Evolutionary conservation across 2,329 filamentous ascomycete species (phyloP), one percentile per base, ranked within the genome.

Genomic region (Ceratocystis variospora): DNA sequence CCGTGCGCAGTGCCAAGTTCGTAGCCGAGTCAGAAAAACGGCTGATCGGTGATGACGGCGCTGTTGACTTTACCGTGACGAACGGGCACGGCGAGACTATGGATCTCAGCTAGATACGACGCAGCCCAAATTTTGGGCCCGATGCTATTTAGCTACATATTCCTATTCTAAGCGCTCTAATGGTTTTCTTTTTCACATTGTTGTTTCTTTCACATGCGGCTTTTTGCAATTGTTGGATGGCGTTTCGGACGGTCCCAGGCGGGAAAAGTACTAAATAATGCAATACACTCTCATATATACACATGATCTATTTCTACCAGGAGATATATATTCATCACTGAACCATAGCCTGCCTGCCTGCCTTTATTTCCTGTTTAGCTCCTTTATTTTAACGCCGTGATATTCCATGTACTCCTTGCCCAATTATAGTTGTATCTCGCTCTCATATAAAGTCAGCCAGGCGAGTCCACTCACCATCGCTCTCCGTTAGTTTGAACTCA

Each of bases 21-120:
- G 90, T 99, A 57, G 78, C 82, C 67, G 89, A 96, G 70, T 96
- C 88, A 68, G 94, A 97, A 79, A 93, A 92, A 79, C 84, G 92
- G 50, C 85, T 99, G 70, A 96, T 99, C 74, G 90, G 91, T 69
- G 87, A 96, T 69, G 85, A 88, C 69, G 94, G 94, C 31, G 80
- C 79, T 28, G 93, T 96, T 33, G 88, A 86, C 68, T 85, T 97
- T 72, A 74, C 81, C 17, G 77, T 79, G 22, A 73, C 79, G 1
- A 81, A 81, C 69, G 79, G 78, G 2, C 81, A 83, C 71, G 86
- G 82, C 37, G 77, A 79, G 71, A 75, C 71, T 70, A 79, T 79
- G 78, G 78, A 79, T 70, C 71, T 78, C 65, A 79, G 76, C 73
- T 79, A 73, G 73, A 41, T 41, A 41, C 3, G 37, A 41, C 15